Evolutionary conservation across 441 rosid genomes (phyloP).

Genomic region (Syzygium syzygioides): DNA sequence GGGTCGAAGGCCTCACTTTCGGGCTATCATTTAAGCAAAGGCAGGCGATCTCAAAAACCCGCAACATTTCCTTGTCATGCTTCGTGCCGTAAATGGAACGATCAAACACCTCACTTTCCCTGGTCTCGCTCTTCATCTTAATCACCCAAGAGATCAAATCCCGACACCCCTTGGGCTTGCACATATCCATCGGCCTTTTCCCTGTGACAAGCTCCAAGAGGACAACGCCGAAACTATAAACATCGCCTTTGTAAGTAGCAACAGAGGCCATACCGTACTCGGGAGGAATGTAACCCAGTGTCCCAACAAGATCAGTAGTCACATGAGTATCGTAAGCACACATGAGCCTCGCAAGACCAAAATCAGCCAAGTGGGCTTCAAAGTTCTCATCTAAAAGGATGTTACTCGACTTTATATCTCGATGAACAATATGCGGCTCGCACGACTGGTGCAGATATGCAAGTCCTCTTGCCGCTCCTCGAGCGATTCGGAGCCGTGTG

Average conservation of each 20-base stretch:
- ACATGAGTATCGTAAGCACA: slow-evolving; percentile 71
- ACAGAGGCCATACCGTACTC: slow-evolving; percentile 73
- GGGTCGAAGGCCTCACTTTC: slow-evolving; percentile 51
- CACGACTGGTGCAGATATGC: slow-evolving; percentile 67
- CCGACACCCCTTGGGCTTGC: slow-evolving; percentile 53
- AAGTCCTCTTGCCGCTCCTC: slow-evolving; percentile 58
- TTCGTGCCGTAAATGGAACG: slow-evolving; percentile 38
- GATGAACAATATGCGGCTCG: slow-evolving; percentile 66
- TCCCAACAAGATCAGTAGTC: slow-evolving; percentile 73
- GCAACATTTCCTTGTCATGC: slow-evolving; percentile 43
- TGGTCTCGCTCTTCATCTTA: slow-evolving; percentile 47
- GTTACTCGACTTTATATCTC: slow-evolving; percentile 72
- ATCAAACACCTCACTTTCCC: slow-evolving; percentile 58
- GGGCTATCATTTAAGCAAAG: slow-evolving; percentile 49
- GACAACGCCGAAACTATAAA: slow-evolving; percentile 79
- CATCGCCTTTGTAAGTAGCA: slow-evolving; percentile 72
- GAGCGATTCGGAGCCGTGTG: slow-evolving; percentile 53
- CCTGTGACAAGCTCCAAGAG: slow-evolving; percentile 76
- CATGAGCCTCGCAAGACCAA: slow-evolving; percentile 68
- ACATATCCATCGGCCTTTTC: slow-evolving; percentile 75
- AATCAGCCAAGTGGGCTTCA: slow-evolving; percentile 71
- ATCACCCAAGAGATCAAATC: slow-evolving; percentile 60
- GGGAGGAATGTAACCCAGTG: slow-evolving; percentile 75
- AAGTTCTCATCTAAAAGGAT: slow-evolving; percentile 65
- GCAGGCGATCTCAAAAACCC: slow-evolving; percentile 58